phyloP scores from a whole-genome alignment of 257 asterid genomes.

The Solanum dulcamara region DNA sequence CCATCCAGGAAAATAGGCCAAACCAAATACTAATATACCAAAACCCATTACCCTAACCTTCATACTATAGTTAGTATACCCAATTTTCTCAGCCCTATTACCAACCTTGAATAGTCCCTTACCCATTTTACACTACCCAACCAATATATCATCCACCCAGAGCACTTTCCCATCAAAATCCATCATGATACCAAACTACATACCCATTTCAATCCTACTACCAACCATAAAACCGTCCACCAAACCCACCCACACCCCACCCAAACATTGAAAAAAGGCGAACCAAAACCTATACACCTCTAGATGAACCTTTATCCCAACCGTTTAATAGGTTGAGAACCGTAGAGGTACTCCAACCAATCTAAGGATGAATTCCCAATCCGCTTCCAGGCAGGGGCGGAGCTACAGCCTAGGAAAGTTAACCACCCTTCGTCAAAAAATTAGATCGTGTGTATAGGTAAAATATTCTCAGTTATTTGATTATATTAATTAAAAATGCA shows the following conservation, averaged over 20 bases:
- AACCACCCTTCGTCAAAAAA: too few species aligned
- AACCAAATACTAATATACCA: background rate
- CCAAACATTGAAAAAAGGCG: background rate
- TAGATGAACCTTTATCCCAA: background rate
- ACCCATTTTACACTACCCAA: background rate
- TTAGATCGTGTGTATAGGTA: too few species aligned
- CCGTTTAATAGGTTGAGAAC: background rate
- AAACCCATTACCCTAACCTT: background rate
- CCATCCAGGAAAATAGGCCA: too few species aligned
- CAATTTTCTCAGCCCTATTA: background rate
- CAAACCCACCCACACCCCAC: background rate
- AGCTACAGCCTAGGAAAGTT: too few species aligned
- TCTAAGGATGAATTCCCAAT: background rate
- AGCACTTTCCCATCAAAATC: background rate
- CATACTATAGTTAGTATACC: background rate
- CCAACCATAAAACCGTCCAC: background rate
- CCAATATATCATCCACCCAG: background rate
- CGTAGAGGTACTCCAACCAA: background rate
- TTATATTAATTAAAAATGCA: too few species aligned
- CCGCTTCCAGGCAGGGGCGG: too few species aligned
- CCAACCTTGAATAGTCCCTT: background rate
- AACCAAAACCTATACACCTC: background rate
- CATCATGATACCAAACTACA: background rate
- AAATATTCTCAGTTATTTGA: too few species aligned
- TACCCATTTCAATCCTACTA: too few species aligned